These are phyloP conservation scores for Nymphaea colorata DNA, from an alignment of 164 flowering plant genomes.

Conservation along the genomic window DNA sequence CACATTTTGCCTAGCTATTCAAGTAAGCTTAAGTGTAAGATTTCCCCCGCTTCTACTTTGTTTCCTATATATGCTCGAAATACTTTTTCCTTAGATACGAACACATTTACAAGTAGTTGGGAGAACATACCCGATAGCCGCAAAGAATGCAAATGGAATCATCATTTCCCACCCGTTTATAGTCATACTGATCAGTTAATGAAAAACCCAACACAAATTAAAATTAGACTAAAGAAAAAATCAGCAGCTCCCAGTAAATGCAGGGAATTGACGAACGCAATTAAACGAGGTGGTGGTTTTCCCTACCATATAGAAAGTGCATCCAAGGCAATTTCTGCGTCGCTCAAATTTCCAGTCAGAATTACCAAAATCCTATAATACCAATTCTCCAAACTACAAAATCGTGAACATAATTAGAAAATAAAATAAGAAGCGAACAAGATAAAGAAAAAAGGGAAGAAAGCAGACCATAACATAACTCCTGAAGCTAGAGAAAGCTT, in stretches of 20 bases:
- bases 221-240: neutral
- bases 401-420: neutral
- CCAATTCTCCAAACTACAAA: conserved; percentile 64
- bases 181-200: conserved; percentile 33
- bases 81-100: too few species aligned
- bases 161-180: conserved; percentile 67
- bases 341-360: conserved; percentile 48
- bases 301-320: conserved; percentile 59
- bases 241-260: too few species aligned
- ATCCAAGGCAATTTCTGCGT: conserved; percentile 57
- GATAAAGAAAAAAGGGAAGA: neutral
- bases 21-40: too few species aligned
- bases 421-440: neutral
- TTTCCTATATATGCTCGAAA: too few species aligned
- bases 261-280: too few species aligned
- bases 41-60: too few species aligned
- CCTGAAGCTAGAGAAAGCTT: neutral
- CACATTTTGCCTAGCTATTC: too few species aligned
- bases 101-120: too few species aligned
- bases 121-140: conserved; percentile 42
- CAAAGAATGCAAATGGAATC: conserved; percentile 64
- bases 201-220: neutral
- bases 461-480: neutral
- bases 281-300: neutral
- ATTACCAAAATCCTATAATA: conserved; percentile 47